Conservation (phyloP, 2,329 filamentous ascomycete species). For the Beauveria sp. region DNA sequence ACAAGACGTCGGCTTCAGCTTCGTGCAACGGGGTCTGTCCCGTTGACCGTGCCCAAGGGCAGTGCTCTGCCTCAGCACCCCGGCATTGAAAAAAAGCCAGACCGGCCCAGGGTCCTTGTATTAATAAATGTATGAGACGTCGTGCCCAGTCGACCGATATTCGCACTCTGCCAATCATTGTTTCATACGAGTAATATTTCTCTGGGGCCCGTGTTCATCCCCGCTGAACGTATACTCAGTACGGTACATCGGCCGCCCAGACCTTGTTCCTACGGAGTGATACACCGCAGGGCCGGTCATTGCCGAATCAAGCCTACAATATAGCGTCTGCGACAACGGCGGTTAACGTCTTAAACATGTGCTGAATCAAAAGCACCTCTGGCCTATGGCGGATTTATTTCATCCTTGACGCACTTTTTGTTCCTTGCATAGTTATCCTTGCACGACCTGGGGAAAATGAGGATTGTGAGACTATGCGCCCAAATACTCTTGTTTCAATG, state of each 20-base stretch:
- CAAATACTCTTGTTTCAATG: not conserved
- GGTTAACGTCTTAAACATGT: not conserved
- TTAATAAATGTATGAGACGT: not conserved
- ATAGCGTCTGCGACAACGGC: not conserved
- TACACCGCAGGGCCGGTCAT: not conserved
- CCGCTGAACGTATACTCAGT: not conserved
- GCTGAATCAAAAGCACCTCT: not conserved
- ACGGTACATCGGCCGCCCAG: not conserved
- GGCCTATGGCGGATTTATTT: not conserved
- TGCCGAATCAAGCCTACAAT: not conserved
- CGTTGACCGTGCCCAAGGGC: not conserved
- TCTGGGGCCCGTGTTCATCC: not conserved
- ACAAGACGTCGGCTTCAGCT: slow-evolving; percentile 4
- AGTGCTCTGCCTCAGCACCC: not conserved
- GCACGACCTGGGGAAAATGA: not conserved
- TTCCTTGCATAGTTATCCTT: not conserved
- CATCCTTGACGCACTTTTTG: not conserved
- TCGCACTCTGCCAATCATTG: not conserved
- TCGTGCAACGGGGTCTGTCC: not conserved
- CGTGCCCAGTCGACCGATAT: not conserved
- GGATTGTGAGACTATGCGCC: not conserved
- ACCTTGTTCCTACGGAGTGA: not conserved
- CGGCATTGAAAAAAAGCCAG: not conserved
- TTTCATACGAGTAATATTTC: not conserved
- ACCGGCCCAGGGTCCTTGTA: not conserved